Evolutionary conservation across 2,329 filamentous ascomycete species (phyloP), one percentile per base, ranked within the genome.

Genomic region (Paecilomyces formosus): DNA sequence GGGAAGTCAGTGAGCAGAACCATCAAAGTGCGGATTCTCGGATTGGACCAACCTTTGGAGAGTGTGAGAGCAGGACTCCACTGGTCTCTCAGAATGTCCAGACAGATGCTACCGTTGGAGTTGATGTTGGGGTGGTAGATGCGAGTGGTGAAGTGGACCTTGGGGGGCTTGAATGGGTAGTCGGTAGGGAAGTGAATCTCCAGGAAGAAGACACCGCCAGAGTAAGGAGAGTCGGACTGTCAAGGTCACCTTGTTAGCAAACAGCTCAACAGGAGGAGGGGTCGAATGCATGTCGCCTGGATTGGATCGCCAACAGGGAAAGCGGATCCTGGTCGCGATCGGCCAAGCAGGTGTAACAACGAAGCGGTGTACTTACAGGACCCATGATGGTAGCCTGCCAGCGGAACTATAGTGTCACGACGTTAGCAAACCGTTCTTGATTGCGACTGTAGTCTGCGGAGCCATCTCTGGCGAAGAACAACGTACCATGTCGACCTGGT

Each of bases 51-150:
- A 96, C 94, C 94, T 87, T 99, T 99, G 62, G 91, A 96, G 72
- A 99, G 97, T 67, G 94, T 99, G 78, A 99, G 83, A 66, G 94
- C 94, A 50, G 94, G 94, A 77, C 92, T 97, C 94, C 94, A 99
- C 82, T 99, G 94, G 78, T 99, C 94, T 82, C 94, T 88, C 73
- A 99, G 83, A 74, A 99, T 99, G 74, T 99, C 94, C 76, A 99
- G 81, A 78, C 94, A 99, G 79, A 99, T 99, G 79, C 92, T 97
- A 78, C 94, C 94, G 78, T 97, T 97, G 68, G 91, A 96, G 87
- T 99, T 99, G 91, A 99, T 99, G 82, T 99, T 99, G 72, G 94
- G 94, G 82, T 99, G 94, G 78, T 99, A 99, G 82, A 99, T 97
- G 75, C 93, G 89, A 65, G 94, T 99, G 70, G 92, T 97, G 85